These are phyloP conservation scores for Suillus fuscotomentosus DNA, from an alignment of 768 basidiomycete species.

Conservation along the genomic window DNA sequence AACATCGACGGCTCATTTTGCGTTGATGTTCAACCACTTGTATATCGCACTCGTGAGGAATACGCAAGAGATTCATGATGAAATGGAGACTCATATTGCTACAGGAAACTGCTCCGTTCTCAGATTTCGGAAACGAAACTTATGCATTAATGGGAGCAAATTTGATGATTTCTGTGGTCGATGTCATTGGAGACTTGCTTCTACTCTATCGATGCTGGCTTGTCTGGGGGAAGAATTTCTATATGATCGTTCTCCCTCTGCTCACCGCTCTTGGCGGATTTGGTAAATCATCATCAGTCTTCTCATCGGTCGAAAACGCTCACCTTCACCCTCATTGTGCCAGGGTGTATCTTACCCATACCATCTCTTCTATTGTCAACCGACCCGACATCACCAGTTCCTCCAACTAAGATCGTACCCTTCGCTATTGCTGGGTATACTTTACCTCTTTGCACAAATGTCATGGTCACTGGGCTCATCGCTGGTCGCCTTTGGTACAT, in stretches of 20 bases:
- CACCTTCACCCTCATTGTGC: not conserved
- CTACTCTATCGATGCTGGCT: conserved; percentile 34
- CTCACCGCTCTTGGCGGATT: conserved; percentile 25
- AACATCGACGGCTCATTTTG: conserved; percentile 14
- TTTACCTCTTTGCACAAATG: conserved; percentile 35
- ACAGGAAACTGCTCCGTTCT: conserved; percentile 16
- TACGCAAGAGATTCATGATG: not conserved
- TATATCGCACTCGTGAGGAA: conserved; percentile 19
- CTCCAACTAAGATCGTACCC: conserved; percentile 26
- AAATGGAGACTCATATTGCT: not conserved
- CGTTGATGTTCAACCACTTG: conserved; percentile 24
- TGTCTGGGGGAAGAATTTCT: conserved; percentile 28
- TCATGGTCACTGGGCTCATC: conserved; percentile 34
- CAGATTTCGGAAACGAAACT: conserved; percentile 21
- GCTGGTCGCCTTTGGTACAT: conserved; percentile 30
- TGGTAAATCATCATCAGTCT: conserved; percentile 16
- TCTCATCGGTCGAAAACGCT: not conserved
- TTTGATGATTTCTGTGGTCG: conserved; percentile 23
- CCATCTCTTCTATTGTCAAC: not conserved
- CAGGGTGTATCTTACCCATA: not conserved
- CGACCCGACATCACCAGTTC: conserved; percentile 2
- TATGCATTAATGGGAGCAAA: conserved; percentile 19
- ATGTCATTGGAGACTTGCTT: conserved; percentile 23
- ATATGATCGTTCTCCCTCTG: conserved; percentile 28
- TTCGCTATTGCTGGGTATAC: conserved; percentile 27